A percentile compares a stretch with the other conserved stretches of the same genome.
Evolutionary conservation across 2,329 filamentous ascomycete species (phyloP).

Genomic region (Colletotrichum gloeosporioides): DNA sequence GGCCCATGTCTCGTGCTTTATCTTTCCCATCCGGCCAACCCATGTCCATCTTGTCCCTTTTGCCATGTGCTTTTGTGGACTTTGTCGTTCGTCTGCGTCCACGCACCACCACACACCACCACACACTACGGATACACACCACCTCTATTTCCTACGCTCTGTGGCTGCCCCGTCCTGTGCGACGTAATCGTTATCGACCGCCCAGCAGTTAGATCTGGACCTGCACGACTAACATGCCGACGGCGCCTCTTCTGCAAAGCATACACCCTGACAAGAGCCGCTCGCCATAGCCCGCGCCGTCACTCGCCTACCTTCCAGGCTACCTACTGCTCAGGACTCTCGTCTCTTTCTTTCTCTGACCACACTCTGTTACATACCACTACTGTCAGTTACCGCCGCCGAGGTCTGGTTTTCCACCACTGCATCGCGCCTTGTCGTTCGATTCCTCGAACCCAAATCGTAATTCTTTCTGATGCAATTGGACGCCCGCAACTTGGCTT

Average conservation of each 20-base stretch:
- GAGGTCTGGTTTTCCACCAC: neutral
- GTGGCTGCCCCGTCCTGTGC: neutral
- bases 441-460: neutral
- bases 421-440: neutral
- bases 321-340: neutral
- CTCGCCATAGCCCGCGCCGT: neutral
- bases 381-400: neutral
- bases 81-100: neutral
- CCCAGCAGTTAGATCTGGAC: neutral
- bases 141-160: neutral
- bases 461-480: neutral
- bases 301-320: neutral
- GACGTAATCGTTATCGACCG: neutral
- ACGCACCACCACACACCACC: no score
- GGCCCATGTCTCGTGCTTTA: slow-evolving; percentile 16
- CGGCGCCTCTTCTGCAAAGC: neutral
- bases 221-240: neutral
- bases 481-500: neutral
- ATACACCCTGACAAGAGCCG: neutral
- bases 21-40: slow-evolving; percentile 16
- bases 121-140: neutral
- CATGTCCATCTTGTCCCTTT: slow-evolving; percentile 9
- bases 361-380: neutral
- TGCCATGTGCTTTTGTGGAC: slow-evolving; percentile 15
- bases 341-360: neutral